Conservation (phyloP, 2,329 filamentous ascomycete species). For the Grosmannia huntii region DNA sequence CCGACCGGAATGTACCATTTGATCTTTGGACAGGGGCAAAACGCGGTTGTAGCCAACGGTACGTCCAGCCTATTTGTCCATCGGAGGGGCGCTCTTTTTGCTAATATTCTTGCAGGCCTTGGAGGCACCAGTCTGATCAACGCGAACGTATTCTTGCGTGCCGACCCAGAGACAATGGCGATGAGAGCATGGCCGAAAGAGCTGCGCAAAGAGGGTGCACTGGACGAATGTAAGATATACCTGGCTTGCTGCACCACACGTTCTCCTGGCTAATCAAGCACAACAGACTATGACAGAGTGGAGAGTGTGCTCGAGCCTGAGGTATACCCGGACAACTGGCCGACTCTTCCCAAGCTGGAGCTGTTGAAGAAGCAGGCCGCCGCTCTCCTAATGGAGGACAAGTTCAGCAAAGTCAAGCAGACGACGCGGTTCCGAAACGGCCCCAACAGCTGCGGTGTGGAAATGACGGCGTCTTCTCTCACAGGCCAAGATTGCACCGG, state of each 20-base stretch:
- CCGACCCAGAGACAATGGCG: conserved; percentile 39
- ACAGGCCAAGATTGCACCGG: conserved; percentile 52
- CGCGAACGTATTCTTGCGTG: conserved; percentile 52
- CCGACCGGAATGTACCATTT: conserved; percentile 52
- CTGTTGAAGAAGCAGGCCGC: conserved; percentile 45
- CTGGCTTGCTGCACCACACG: not conserved
- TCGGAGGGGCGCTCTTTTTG: not conserved
- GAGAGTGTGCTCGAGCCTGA: conserved; percentile 43
- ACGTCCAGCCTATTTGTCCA: conserved; percentile 16
- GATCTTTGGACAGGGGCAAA: conserved; percentile 49
- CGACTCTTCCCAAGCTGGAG: conserved; percentile 42
- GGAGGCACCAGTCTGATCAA: conserved; percentile 56
- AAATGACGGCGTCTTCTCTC: conserved; percentile 46
- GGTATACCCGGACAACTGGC: conserved; percentile 44
- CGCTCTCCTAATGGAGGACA: conserved; percentile 33
- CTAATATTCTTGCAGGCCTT: conserved; percentile 29
- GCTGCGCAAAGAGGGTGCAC: conserved; percentile 29
- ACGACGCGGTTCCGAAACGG: conserved; percentile 51
- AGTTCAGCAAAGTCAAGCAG: conserved; percentile 43
- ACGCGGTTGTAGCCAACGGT: conserved; percentile 42
- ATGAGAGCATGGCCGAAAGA: conserved; percentile 47
- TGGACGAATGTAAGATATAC: conserved; percentile 35
- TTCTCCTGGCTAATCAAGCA: not conserved
- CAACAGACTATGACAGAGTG: conserved; percentile 43
- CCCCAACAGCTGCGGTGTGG: conserved; percentile 49